Percentiles rank a stretch among this genome's conserved stretches.
These are phyloP conservation scores for Pontederia paniculata DNA, from an alignment of 176 grass and related monocot genomes.

Conservation along the genomic window DNA sequence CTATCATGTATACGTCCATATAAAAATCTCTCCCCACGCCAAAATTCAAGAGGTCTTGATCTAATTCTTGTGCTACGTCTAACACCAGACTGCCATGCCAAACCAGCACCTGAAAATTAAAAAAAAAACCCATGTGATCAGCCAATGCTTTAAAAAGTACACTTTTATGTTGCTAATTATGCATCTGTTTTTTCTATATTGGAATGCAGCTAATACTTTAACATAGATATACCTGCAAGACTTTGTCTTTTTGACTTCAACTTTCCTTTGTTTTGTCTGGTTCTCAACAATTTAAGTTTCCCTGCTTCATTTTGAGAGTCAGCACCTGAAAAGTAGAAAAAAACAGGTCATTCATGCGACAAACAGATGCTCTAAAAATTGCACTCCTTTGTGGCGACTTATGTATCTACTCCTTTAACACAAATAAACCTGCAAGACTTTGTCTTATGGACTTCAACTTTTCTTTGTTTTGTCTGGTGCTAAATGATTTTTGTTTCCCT, in stretches of 20 bases:
- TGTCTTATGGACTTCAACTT: too few species aligned
- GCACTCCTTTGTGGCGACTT: too few species aligned
- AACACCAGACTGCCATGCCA: slow-evolving; percentile 44
- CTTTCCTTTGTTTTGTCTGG: slow-evolving; percentile 31
- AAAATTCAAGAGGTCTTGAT: slow-evolving; percentile 48
- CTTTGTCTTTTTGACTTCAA: slow-evolving; percentile 25
- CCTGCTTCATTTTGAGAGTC: slow-evolving; percentile 18
- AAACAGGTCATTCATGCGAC: slow-evolving; percentile 13
- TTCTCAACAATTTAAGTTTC: slow-evolving; percentile 23
- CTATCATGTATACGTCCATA: slow-evolving; percentile 62
- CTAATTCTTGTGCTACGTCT: slow-evolving; percentile 70
- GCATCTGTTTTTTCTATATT: slow-evolving; percentile 11
- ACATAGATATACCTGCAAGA: slow-evolving; percentile 34
- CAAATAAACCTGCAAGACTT: too few species aligned
- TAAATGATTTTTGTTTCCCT: too few species aligned
- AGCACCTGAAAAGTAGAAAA: slow-evolving; percentile 12
- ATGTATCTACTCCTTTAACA: too few species aligned
- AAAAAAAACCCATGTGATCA: neutral
- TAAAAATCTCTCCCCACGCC: slow-evolving; percentile 69
- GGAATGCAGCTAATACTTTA: slow-evolving; percentile 14
- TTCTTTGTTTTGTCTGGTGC: too few species aligned
- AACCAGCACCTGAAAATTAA: slow-evolving; percentile 38
- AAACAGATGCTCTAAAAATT: slow-evolving; percentile 18
- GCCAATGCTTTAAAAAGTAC: slow-evolving; percentile 13
- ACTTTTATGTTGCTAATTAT: slow-evolving; percentile 19